Conservation (phyloP, 2,329 filamentous ascomycete genomes). For the Cercospora zeina region DNA sequence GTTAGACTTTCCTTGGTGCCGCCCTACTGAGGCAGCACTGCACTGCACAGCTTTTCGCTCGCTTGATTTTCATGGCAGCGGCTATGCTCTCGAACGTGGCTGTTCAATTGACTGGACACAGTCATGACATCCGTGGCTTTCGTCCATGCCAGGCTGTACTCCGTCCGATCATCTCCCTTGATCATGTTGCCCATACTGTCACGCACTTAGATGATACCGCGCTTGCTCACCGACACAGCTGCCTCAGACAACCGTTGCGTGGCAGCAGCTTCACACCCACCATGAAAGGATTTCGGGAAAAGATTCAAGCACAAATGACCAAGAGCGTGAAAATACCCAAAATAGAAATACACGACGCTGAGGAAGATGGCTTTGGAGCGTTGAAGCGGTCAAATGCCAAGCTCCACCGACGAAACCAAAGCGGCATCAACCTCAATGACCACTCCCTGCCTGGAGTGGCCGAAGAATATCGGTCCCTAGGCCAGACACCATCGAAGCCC, state of each 20-base stretch:
- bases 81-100: conserved; percentile 14
- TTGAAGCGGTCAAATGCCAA: conserved; percentile 17
- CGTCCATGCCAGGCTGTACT: conserved; percentile 3
- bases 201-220: conserved; percentile 13
- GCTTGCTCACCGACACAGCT: conserved; percentile 13
- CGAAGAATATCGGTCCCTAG: neutral
- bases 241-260: conserved; percentile 14
- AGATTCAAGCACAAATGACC: conserved; percentile 8
- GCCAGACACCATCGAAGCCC: neutral
- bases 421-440: neutral
- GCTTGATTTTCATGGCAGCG: conserved; percentile 8
- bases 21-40: conserved; percentile 5
- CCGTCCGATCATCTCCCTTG: neutral
- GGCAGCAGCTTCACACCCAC: conserved; percentile 16
- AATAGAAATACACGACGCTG: neutral
- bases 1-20: conserved; percentile 6
- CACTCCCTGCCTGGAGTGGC: neutral
- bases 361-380: neutral
- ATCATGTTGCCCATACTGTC: neutral
- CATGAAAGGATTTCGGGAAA: conserved; percentile 18
- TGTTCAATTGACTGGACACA: conserved; percentile 9
- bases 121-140: conserved; percentile 5
- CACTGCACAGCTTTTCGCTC: conserved; percentile 10
- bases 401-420: conserved; percentile 9
- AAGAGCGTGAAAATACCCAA: conserved; percentile 1